phyloP scores from a whole-genome alignment of 2,329 filamentous ascomycete species.

The Fulvia fulva region DNA sequence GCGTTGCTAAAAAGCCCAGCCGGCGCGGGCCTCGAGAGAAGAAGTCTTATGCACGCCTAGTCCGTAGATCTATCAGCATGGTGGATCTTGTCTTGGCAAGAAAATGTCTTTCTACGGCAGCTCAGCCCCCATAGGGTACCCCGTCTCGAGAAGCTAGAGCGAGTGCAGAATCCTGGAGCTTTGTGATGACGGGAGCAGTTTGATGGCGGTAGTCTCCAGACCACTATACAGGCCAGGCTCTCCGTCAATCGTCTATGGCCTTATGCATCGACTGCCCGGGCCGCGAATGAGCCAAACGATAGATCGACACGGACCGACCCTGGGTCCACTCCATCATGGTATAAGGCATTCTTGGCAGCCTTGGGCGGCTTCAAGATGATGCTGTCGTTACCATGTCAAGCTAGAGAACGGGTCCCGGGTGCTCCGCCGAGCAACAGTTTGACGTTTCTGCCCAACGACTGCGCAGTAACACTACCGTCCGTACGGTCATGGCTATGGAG shows the following conservation, averaged over 20 bases:
- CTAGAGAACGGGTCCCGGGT: background rate
- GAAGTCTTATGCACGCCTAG: too few relatives aligned
- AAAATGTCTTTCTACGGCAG: too few relatives aligned
- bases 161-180: too few relatives aligned
- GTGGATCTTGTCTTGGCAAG: too few relatives aligned
- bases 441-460: background rate
- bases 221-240: too few relatives aligned
- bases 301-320: background rate
- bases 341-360: background rate
- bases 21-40: background rate
- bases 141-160: too few relatives aligned
- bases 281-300: background rate
- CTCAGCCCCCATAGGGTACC: too few relatives aligned
- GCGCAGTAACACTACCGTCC: background rate
- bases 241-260: too few relatives aligned
- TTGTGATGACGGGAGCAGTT: too few relatives aligned
- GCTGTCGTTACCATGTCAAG: background rate
- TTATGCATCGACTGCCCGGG: background rate
- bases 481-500: background rate
- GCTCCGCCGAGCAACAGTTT: background rate
- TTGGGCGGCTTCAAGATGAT: background rate
- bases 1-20: background rate
- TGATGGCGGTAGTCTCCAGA: too few relatives aligned
- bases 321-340: background rate
- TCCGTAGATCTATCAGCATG: too few relatives aligned